phyloP scores from a whole-genome alignment of 2,329 filamentous ascomycete species.

The Aspergillus sp. region DNA sequence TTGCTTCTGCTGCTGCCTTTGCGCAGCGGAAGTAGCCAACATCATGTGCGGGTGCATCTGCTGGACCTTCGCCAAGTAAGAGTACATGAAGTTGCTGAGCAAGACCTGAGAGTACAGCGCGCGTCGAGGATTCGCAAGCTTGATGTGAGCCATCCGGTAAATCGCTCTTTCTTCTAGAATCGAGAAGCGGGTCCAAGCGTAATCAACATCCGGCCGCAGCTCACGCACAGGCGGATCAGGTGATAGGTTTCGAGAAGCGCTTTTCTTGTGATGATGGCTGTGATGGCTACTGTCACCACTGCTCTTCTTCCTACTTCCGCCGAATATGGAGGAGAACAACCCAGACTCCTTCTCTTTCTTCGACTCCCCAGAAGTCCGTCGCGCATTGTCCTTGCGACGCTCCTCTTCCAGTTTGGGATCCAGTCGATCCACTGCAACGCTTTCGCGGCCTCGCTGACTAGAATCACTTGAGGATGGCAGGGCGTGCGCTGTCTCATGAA shows the following conservation, averaged over 20 bases:
- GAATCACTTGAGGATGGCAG: conserved; percentile 84
- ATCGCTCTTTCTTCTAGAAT: conserved; percentile 95
- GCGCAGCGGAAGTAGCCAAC: conserved; percentile 75
- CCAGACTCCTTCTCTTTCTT: conserved; percentile 89
- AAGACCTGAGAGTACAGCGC: conserved; percentile 92
- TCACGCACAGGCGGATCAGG: conserved; percentile 76
- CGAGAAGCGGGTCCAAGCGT: conserved; percentile 93
- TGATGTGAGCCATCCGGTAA: conserved; percentile 98
- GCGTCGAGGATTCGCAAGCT: conserved; percentile 93
- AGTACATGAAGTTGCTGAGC: conserved; percentile 99
- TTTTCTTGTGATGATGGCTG: conserved; percentile 65
- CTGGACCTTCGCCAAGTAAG: conserved; percentile 96
- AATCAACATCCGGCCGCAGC: conserved; percentile 85
- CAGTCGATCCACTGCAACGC: conserved; percentile 79
- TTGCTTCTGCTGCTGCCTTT: conserved; percentile 56
- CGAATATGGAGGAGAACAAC: conserved; percentile 92
- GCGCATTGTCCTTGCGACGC: conserved; percentile 75
- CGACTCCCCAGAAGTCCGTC: conserved; percentile 65
- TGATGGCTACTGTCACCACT: conserved; percentile 64
- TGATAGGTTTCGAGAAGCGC: conserved; percentile 71
- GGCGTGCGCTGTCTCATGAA: conserved; percentile 77
- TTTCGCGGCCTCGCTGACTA: conserved; percentile 67
- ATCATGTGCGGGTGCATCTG: conserved; percentile 97
- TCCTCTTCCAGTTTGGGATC: conserved; percentile 68
- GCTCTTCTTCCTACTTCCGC: conserved; percentile 82